Base-by-base conservation (phyloP, 2,329 filamentous ascomycete genomes). In the Beauveria sp. region DNA sequence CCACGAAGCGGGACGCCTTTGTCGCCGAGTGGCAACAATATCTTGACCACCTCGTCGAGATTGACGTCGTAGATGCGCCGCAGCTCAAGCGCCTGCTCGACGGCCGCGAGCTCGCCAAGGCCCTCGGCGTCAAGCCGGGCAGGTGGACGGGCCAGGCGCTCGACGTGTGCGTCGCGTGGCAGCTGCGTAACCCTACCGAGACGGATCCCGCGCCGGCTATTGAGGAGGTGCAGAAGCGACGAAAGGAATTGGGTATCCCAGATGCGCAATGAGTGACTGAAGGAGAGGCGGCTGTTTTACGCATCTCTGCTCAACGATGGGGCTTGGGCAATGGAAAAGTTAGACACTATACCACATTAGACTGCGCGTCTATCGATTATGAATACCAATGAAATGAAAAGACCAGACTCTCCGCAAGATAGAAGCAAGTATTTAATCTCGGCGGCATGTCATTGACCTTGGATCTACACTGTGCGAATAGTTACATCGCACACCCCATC, bases 121-220 rank as follows among this genome's bases (percentile, higher is more conserved):
- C 83, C 4, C 79, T 98, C 3, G 84, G 82, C 0, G 76, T 82
- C n/a, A 86, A 85, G 65, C 88, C 90, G 0, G 91, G 91, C 1
- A 86, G 80, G n/a, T 98, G 93, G 93, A 89, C 96, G 82, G 85
- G 85, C 60, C 80, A 82, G 51, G 92, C 92, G 3, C 76, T 96
- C 52, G 88, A 96, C 38, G 79, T 92, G 4, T 89, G 91, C 64
- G 84, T 96, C 74, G 86, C 87, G 64, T 98, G 93, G 92, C 95
- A 98, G 74, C 81, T 98, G 58, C 83, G 90, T 43, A 86, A 98
- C 70, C 91, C 92, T 0, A 80, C 80, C 4, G 79, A 77, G 62
- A 83, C 80, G 3, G 88, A 93, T 64, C 74, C 79, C 7, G 68
- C 76, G 7, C 82, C 78, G 3, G 87, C 82, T 1, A 75, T 91